phyloP scores from a whole-genome alignment of 768 basidiomycete species.

The Lentinula aciculospora region DNA sequence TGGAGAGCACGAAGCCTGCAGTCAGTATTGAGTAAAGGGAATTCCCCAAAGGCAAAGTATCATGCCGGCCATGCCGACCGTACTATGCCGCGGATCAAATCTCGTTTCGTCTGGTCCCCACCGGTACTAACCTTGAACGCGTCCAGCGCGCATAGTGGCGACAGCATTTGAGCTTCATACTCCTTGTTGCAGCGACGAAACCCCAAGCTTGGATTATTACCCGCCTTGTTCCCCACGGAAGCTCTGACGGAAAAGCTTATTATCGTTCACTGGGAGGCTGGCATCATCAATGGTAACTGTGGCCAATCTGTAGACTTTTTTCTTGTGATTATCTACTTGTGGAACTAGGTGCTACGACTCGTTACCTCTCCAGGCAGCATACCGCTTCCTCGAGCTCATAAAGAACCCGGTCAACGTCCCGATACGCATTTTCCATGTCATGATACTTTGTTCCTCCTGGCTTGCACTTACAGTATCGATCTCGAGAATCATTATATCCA shows the following conservation, averaged over 20 bases:
- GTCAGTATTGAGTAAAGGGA: too few species aligned
- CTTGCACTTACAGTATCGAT: slow-evolving; percentile 22
- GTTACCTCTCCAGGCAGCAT: slow-evolving; percentile 23
- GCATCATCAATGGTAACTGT: slow-evolving; percentile 28
- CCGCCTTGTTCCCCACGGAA: slow-evolving; percentile 20
- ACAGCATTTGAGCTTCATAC: too few species aligned
- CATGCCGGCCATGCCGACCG: too few species aligned
- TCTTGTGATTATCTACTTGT: too few species aligned
- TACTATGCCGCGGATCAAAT: too few species aligned
- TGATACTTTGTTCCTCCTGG: slow-evolving; percentile 24
- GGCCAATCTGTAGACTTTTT: not conserved
- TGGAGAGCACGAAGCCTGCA: not conserved
- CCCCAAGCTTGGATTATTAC: slow-evolving; percentile 35
- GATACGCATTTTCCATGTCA: slow-evolving; percentile 25
- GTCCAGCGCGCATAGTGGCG: too few species aligned
- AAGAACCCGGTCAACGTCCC: slow-evolving; percentile 27
- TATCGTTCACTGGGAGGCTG: slow-evolving; percentile 36
- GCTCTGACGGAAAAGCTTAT: slow-evolving; percentile 11
- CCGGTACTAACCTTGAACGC: too few species aligned
- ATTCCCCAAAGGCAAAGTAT: slow-evolving; percentile 21
- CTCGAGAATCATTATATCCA: slow-evolving; percentile 17
- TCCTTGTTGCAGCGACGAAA: too few species aligned
- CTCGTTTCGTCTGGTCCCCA: too few species aligned
- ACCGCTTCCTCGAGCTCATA: slow-evolving; percentile 27
- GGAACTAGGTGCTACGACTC: slow-evolving; percentile 22